Evolutionary conservation across 495 filamentous ascomycete genomes (phyloP).

Genomic region (Aspergillus bridgeri): DNA sequence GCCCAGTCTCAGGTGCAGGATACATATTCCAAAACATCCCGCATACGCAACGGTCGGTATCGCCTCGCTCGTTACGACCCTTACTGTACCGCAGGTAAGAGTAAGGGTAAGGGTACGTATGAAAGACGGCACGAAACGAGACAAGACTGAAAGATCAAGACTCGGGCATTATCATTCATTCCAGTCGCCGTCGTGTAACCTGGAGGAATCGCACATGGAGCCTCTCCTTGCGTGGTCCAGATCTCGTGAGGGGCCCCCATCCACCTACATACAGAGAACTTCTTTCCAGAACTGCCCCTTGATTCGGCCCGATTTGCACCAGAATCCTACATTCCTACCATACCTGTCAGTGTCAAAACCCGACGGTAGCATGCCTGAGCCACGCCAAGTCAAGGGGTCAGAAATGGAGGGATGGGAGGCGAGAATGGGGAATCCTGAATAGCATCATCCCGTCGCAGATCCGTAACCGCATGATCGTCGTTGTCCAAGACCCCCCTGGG

Average conservation of each 20-base stretch:
- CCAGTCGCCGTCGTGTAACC: slow-evolving; percentile 2
- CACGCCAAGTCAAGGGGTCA: background rate
- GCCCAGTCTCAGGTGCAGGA: background rate
- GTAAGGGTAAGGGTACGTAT: background rate
- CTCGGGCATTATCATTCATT: background rate
- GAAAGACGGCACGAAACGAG: background rate
- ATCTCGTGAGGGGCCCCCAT: slow-evolving; percentile 3
- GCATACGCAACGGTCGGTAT: background rate
- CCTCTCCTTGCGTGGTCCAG: background rate
- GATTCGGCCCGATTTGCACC: slow-evolving; percentile 1
- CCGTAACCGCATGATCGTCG: slow-evolving; percentile 21
- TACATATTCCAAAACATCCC: background rate
- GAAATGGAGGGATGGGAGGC: slow-evolving; percentile 3
- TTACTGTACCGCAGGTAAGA: background rate
- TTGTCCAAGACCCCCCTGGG: slow-evolving; percentile 7
- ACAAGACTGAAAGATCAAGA: background rate
- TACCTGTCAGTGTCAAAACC: slow-evolving; percentile 3
- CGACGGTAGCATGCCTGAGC: background rate
- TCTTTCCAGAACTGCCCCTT: slow-evolving; percentile 8
- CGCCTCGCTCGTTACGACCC: background rate
- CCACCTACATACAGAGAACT: background rate
- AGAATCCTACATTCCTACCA: background rate
- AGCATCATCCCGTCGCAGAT: background rate
- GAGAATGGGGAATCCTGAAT: slow-evolving; percentile 6
- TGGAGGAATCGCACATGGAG: background rate